phyloP scores from a whole-genome alignment of 495 filamentous ascomycete genomes.

The Choiromyces venosus region DNA sequence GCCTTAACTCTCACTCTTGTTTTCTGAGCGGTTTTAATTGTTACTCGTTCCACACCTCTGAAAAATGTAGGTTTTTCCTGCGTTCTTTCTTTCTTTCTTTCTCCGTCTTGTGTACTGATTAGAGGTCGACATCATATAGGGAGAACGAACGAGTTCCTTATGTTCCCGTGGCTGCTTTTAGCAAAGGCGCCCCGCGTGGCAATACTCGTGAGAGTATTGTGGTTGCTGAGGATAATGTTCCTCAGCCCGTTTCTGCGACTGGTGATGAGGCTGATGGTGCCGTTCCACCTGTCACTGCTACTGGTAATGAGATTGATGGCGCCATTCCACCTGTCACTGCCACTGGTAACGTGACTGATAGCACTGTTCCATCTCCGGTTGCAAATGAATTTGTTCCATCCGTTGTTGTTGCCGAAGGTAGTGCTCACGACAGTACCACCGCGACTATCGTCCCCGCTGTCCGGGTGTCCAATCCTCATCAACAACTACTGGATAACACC shows the following conservation, averaged over 20 bases:
- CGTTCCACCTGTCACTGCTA: no score
- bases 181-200: background rate
- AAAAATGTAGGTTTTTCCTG: background rate
- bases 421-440: background rate
- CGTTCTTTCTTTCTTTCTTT: background rate
- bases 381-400: no score
- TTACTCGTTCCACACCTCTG: no score
- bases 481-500: background rate
- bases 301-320: background rate
- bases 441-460: background rate
- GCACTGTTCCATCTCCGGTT: background rate
- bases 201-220: background rate
- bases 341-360: no score
- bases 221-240: no score
- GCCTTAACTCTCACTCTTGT: no score
- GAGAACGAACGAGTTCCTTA: background rate
- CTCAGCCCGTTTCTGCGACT: no score
- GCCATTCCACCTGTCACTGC: background rate
- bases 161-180: background rate
- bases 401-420: no score
- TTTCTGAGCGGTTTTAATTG: no score
- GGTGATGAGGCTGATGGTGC: no score
- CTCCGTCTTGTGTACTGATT: background rate
- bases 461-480: background rate
- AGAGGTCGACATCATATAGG: background rate